phyloP scores from a whole-genome alignment of 805 yeast genomes.

The Metschnikowia anglica region DNA sequence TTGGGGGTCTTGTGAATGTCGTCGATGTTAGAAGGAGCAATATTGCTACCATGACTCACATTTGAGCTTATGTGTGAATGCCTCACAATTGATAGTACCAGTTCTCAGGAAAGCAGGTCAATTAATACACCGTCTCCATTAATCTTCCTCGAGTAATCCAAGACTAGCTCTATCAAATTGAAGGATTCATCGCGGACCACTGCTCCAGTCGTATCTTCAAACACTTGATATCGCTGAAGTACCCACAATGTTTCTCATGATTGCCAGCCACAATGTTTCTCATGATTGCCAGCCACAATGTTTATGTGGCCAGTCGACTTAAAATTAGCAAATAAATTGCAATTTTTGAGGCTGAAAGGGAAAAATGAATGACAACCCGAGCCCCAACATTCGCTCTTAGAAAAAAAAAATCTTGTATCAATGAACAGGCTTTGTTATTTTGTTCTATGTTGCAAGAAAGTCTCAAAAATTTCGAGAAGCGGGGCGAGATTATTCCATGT shows the following conservation, averaged over 20 bases:
- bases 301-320: constrained; percentile 20
- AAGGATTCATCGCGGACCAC: constrained; percentile 22
- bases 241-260: constrained; percentile 21
- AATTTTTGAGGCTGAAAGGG: constrained; percentile 17
- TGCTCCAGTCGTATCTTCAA: constrained; percentile 48
- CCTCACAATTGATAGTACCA: not conserved
- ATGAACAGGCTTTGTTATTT: not conserved
- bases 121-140: constrained; percentile 49
- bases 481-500: not conserved
- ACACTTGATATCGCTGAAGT: constrained; percentile 41
- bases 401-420: not conserved
- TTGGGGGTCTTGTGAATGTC: not conserved
- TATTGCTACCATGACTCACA: not conserved
- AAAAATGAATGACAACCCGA: constrained; percentile 7
- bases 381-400: not conserved
- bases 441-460: not conserved
- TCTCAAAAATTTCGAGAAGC: not conserved
- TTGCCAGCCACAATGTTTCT: constrained; percentile 23
- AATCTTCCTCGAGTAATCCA: constrained; percentile 37
- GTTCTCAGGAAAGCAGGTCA: constrained; percentile 31
- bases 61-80: not conserved
- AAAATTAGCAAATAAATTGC: constrained; percentile 15
- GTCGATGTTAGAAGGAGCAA: not conserved
- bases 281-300: constrained; percentile 20
- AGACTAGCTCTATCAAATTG: not conserved